Percentiles rank a stretch among this genome's conserved stretches.
Evolutionary conservation across 2,329 filamentous ascomycete species (phyloP).

Genomic region (Ascochyta koolunga): DNA sequence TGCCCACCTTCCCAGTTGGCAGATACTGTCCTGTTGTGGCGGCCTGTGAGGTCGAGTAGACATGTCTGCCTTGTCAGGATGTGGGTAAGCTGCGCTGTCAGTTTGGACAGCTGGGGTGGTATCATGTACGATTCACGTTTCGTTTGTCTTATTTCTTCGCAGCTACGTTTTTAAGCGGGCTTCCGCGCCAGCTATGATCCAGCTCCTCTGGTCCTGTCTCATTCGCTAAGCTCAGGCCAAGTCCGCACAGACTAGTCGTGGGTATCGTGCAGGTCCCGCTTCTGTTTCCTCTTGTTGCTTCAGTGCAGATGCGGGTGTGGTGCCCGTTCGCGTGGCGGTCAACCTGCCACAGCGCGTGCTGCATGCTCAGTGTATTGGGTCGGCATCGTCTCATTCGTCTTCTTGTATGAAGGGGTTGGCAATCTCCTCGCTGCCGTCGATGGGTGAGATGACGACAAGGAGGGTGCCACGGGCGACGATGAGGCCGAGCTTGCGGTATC

Average conservation of each 20-base stretch:
- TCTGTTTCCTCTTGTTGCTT: neutral
- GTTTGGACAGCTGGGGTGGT: no score
- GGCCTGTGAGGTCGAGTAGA: neutral
- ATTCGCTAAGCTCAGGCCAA: neutral
- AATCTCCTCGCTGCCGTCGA: conserved; percentile 95
- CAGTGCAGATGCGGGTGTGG: neutral
- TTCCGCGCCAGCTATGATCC: neutral
- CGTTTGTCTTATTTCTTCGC: conserved; percentile 3
- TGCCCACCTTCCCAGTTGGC: neutral
- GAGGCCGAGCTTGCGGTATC: conserved; percentile 78
- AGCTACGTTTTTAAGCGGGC: neutral
- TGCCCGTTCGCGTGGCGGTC: neutral
- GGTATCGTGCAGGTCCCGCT: conserved; percentile 16
- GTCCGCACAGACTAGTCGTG: neutral
- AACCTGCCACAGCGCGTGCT: neutral
- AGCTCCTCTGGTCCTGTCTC: neutral
- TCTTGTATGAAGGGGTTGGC: conserved; percentile 86
- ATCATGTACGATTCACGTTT: neutral
- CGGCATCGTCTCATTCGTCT: conserved; percentile 51
- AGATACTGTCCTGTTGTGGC: neutral
- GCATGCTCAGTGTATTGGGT: neutral
- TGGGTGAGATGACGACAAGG: conserved; percentile 87
- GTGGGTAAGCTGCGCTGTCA: no score
- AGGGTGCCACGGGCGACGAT: conserved; percentile 90
- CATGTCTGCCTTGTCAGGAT: neutral